Conservation (phyloP, 306 rosid genomes). For the Geum urbanum region DNA sequence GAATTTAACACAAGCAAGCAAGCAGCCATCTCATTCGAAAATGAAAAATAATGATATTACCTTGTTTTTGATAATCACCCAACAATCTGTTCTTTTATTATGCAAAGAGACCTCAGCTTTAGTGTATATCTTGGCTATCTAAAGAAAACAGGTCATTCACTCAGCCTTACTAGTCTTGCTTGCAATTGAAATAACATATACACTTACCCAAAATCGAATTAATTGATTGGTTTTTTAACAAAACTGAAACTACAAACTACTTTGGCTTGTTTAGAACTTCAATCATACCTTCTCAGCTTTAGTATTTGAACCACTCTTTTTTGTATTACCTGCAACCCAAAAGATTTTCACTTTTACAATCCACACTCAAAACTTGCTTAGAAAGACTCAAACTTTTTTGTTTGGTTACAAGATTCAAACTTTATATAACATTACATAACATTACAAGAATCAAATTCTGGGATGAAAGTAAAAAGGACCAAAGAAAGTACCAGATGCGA, state of each 20-base stretch:
- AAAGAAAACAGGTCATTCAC: too few relatives aligned
- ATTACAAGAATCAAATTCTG: neutral
- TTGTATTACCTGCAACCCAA: constrained; percentile 39
- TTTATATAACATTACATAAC: neutral
- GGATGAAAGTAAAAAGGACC: neutral
- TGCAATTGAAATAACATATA: neutral
- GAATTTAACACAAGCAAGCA: neutral
- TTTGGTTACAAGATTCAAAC: too few relatives aligned
- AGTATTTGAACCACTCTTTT: constrained; percentile 28
- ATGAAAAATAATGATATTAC: constrained; percentile 16
- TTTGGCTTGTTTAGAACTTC: neutral
- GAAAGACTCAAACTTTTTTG: neutral
- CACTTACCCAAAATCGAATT: neutral
- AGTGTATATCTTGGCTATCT: constrained; percentile 45
- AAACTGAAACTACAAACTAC: neutral
- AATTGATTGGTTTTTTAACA: neutral
- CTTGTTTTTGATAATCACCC: constrained; percentile 91
- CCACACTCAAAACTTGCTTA: neutral
- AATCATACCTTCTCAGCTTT: constrained; percentile 41
- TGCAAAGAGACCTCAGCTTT: constrained; percentile 65
- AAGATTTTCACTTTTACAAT: neutral
- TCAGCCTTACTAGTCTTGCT: too few relatives aligned
- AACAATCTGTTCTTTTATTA: constrained; percentile 80
- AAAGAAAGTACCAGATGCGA: constrained; percentile 36
- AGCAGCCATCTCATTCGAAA: neutral